Conservation (phyloP, 805 yeast species). For the Yueomyces sinensis region DNA sequence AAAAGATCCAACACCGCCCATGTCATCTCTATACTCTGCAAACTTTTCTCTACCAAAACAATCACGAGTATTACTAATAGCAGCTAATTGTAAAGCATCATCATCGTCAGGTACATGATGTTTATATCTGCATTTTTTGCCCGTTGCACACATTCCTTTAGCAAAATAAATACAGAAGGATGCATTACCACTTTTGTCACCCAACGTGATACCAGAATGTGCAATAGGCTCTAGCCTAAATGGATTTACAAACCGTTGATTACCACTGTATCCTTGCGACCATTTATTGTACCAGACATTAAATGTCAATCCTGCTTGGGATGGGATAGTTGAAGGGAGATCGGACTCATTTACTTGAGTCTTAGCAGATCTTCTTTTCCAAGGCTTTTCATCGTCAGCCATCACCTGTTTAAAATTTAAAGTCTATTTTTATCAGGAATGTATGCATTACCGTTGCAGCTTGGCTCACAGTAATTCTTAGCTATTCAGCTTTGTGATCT, state of each 20-base stretch:
- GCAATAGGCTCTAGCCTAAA: conserved; percentile 42
- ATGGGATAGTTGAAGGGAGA: conserved; percentile 46
- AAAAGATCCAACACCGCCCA: conserved; percentile 88
- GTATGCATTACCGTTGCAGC: too few species aligned
- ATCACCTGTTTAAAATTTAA: not conserved
- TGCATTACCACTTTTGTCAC: conserved; percentile 33
- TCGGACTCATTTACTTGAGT: conserved; percentile 56
- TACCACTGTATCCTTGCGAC: conserved; percentile 40
- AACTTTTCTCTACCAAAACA: conserved; percentile 90
- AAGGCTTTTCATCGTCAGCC: conserved; percentile 3
- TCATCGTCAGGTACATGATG: conserved; percentile 60
- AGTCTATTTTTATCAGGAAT: too few species aligned
- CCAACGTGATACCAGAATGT: conserved; percentile 70
- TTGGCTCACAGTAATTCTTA: too few species aligned
- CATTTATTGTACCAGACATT: conserved; percentile 84
- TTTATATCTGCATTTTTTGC: conserved; percentile 58
- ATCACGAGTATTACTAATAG: conserved; percentile 35
- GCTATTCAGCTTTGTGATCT: too few species aligned
- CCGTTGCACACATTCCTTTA: conserved; percentile 75
- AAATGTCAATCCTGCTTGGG: conserved; percentile 68
- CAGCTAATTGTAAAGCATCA: conserved; percentile 46
- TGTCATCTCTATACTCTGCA: conserved; percentile 73
- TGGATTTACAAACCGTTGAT: conserved; percentile 36
- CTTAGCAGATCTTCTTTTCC: conserved; percentile 44
- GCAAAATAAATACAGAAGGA: conserved; percentile 77